Conservation (phyloP, 352 stramenopile genomes). For the Pythium chondricola region DNA sequence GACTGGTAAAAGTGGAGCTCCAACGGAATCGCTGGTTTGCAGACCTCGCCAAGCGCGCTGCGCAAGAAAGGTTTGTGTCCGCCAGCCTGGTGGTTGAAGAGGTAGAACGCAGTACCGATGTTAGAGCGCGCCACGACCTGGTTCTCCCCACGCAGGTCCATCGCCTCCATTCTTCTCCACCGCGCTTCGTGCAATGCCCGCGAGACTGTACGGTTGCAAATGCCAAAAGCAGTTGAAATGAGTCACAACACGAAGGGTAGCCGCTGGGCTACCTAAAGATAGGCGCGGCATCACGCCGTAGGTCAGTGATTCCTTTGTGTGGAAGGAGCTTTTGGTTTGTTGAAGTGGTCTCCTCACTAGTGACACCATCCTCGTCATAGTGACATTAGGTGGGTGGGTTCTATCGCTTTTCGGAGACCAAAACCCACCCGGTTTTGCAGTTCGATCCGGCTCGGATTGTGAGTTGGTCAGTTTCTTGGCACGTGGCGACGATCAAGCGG, state of each 20-base stretch:
- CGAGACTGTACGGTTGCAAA: no score
- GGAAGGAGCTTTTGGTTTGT: no score
- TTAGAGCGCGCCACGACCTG: conserved; percentile 56
- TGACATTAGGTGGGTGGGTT: conserved; percentile 1
- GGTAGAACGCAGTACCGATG: conserved; percentile 66
- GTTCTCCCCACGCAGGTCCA: conserved; percentile 33
- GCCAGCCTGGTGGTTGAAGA: conserved; percentile 78
- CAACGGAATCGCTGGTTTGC: conserved; percentile 65
- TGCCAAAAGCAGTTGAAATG: no score
- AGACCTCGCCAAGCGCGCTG: conserved; percentile 57
- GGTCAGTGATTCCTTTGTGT: no score
- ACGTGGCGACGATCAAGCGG: conserved; percentile 13
- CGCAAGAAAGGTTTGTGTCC: conserved; percentile 71
- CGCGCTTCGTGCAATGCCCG: no score
- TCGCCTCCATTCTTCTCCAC: no score
- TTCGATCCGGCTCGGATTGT: conserved; percentile 4
- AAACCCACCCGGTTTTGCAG: conserved; percentile 10
- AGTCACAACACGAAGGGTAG: no score
- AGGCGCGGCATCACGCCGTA: no score
- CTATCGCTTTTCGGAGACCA: neutral
- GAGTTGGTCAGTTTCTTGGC: conserved; percentile 2
- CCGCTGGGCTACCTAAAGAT: no score
- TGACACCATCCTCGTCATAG: no score
- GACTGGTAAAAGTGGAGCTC: conserved; percentile 75
- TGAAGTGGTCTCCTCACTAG: no score